A percentile compares a stretch with the other conserved stretches of the same genome.
phyloP scores from a whole-genome alignment of 2,329 filamentous ascomycete genomes.

The Akanthomyces muscarius region DNA sequence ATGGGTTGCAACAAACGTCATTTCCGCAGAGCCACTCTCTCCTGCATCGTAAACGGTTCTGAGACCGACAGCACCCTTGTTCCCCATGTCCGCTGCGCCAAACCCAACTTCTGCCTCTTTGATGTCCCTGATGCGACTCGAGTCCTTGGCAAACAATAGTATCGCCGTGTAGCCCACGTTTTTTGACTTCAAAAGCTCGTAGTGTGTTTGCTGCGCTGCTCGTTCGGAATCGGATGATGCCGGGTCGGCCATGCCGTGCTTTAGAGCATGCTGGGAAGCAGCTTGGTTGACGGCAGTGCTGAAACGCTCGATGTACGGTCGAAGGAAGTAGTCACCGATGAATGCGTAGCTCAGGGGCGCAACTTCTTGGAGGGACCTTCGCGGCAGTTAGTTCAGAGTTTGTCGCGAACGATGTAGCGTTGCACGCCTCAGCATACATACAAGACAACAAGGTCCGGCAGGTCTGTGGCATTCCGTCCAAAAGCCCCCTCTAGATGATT shows the following conservation, averaged over 20 bases:
- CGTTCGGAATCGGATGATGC: constrained; percentile 16
- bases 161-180: constrained; percentile 89
- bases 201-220: constrained; percentile 38
- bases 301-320: constrained; percentile 70
- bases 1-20: constrained; percentile 87
- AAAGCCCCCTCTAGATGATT: constrained; percentile 63
- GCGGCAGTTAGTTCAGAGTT: constrained; percentile 17
- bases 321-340: constrained; percentile 75
- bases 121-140: constrained; percentile 58
- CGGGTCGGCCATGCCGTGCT: constrained; percentile 22
- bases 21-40: constrained; percentile 46
- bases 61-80: constrained; percentile 87
- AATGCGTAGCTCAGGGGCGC: constrained; percentile 81
- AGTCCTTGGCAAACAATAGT: constrained; percentile 73
- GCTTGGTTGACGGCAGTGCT: constrained; percentile 68
- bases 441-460: constrained; percentile 56
- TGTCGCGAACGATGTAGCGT: neutral
- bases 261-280: constrained; percentile 38
- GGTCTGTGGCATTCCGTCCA: constrained; percentile 39
- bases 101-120: constrained; percentile 80
- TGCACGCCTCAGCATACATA: constrained; percentile 35
- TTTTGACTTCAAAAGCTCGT: constrained; percentile 65
- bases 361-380: constrained; percentile 81
- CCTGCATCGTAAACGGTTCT: constrained; percentile 56
- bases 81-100: constrained; percentile 83